Evolutionary conservation across 805 yeast genomes (phyloP).

Genomic region (Tetrapisispora arboricola): DNA sequence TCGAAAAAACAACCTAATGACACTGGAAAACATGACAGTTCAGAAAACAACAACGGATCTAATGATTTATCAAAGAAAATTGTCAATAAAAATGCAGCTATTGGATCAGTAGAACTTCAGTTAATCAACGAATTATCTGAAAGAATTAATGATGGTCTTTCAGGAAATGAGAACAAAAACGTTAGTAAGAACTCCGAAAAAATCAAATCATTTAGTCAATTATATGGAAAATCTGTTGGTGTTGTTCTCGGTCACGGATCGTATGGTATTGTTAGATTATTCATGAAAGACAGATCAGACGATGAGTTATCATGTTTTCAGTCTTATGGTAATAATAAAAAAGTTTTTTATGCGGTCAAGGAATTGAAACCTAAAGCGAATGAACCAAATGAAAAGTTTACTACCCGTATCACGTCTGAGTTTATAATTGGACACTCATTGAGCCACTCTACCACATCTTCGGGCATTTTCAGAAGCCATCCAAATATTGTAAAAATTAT

Average conservation of each 20-base stretch:
- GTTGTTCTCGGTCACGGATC: conserved; percentile 79
- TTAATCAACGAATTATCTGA: conserved; percentile 40
- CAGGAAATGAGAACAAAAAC: conserved; percentile 12
- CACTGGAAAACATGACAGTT: neutral
- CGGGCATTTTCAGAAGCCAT: conserved; percentile 4
- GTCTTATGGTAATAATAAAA: conserved; percentile 54
- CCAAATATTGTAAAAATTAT: conserved; percentile 69
- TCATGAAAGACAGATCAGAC: conserved; percentile 43
- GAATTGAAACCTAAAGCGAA: conserved; percentile 79
- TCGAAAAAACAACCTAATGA: neutral
- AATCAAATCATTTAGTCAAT: conserved; percentile 27
- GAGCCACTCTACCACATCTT: conserved; percentile 27
- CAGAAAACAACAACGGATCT: neutral
- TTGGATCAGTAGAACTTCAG: conserved; percentile 41
- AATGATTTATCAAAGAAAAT: conserved; percentile 5
- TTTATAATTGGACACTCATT: conserved; percentile 78
- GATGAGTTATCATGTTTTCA: conserved; percentile 21
- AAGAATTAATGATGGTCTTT: conserved; percentile 35
- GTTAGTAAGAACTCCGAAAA: neutral
- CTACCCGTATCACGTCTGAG: conserved; percentile 81
- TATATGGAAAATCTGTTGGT: conserved; percentile 44
- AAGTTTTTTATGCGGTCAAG: conserved; percentile 79
- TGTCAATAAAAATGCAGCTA: conserved; percentile 33
- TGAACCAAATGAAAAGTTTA: conserved; percentile 84
- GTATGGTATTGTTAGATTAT: conserved; percentile 82